A percentile compares a stretch with the other conserved stretches of the same genome.
Evolutionary conservation across 1,284 basidiomycete genomes (phyloP).

Genomic region (Ustilago sp.): DNA sequence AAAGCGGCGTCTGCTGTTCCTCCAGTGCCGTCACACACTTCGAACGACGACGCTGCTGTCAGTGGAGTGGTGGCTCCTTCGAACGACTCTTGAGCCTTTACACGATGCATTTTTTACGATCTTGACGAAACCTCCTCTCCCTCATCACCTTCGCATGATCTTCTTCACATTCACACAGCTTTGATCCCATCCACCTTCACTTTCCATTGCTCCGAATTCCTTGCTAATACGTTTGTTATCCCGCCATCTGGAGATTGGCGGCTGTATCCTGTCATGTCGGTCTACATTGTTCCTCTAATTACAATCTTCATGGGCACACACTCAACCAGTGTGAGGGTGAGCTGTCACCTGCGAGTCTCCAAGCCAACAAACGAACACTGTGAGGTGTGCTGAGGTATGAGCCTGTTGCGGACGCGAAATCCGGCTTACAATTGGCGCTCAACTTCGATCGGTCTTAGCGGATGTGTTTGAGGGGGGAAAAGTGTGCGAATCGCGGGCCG

Average conservation of each 20-base stretch:
- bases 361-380: not conserved
- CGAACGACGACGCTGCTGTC: slow-evolving; percentile 11
- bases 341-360: too few species aligned
- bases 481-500: slow-evolving; percentile 8
- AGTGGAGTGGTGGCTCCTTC: slow-evolving; percentile 16
- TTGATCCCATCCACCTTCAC: slow-evolving; percentile 2
- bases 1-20: slow-evolving; percentile 19
- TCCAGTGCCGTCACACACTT: slow-evolving; percentile 9
- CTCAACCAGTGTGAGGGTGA: not conserved
- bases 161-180: not conserved
- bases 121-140: not conserved
- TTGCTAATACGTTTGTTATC: slow-evolving; percentile 36
- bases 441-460: slow-evolving; percentile 30
- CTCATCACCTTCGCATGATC: not conserved
- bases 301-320: slow-evolving; percentile 16
- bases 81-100: not conserved
- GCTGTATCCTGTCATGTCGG: slow-evolving; percentile 14
- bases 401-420: not conserved
- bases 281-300: slow-evolving; percentile 37
- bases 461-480: slow-evolving; percentile 6
- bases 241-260: slow-evolving; percentile 8
- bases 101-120: not conserved
- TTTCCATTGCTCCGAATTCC: slow-evolving; percentile 7
- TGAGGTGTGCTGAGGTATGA: not conserved
- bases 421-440: not conserved